These are phyloP conservation scores for Leersia perrieri DNA, from an alignment of 176 grass and related monocot genomes.

Conservation along the genomic window DNA sequence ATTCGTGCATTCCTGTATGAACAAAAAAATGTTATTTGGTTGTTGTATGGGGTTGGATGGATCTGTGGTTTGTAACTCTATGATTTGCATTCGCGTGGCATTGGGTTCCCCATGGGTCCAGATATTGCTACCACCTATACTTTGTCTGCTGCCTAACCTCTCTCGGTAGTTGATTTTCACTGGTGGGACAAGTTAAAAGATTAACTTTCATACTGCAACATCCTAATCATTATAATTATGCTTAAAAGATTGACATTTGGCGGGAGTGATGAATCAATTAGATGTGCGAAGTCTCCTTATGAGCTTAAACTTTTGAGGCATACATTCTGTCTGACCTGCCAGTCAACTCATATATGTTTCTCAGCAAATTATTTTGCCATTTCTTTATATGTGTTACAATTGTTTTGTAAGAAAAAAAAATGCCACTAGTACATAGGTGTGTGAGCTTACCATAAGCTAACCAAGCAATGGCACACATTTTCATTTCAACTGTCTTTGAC, in stretches of 20 bases:
- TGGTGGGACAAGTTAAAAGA: background rate
- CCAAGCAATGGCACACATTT: too few relatives aligned
- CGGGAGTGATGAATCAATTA: conserved; percentile 57
- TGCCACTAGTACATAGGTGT: too few relatives aligned
- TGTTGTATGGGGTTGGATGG: background rate
- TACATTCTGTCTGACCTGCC: conserved; percentile 35
- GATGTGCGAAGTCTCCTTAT: conserved; percentile 42
- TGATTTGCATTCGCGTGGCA: background rate
- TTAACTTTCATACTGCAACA: background rate
- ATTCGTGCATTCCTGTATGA: background rate
- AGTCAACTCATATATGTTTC: background rate
- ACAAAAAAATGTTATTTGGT: too few relatives aligned
- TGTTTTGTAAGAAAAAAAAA: too few relatives aligned
- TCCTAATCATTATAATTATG: background rate
- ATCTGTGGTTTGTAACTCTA: conserved; percentile 26
- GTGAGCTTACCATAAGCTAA: too few relatives aligned
- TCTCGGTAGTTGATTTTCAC: conserved; percentile 54
- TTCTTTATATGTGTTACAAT: background rate
- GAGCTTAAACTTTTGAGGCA: conserved; percentile 63
- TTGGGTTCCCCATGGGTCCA: conserved; percentile 39
- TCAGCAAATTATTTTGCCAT: background rate
- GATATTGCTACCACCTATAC: conserved; percentile 34
- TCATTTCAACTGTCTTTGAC: too few relatives aligned
- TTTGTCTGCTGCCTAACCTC: conserved; percentile 49
- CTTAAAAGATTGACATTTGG: background rate